Percentiles rank a stretch among this genome's conserved stretches.
Evolutionary conservation across 352 stramenopile genomes (phyloP).

Genomic region (Globisporangium echinulatum): DNA sequence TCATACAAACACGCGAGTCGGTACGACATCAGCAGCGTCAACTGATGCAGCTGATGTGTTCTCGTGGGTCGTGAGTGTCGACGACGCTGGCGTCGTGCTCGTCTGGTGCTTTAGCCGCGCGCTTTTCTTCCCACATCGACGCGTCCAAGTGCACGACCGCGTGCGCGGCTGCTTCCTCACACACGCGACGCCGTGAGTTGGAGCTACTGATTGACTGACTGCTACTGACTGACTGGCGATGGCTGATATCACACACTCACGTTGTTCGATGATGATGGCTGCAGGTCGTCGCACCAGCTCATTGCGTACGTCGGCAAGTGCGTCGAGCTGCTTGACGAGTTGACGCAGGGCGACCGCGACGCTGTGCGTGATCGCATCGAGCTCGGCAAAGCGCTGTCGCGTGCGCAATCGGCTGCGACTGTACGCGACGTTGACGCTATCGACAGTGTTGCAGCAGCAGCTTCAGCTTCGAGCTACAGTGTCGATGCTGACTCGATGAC

Average conservation of each 20-base stretch:
- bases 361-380: slow-evolving; percentile 20
- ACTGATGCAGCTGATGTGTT: slow-evolving; percentile 22
- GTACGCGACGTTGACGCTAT: background rate
- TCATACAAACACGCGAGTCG: slow-evolving; percentile 7
- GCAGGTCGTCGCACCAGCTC: slow-evolving; percentile 11
- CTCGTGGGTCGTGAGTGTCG: slow-evolving; percentile 50
- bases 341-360: slow-evolving; percentile 16
- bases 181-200: slow-evolving; percentile 4
- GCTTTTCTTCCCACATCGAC: slow-evolving; percentile 48
- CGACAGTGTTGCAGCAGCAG: background rate
- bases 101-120: slow-evolving; percentile 49
- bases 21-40: slow-evolving; percentile 5
- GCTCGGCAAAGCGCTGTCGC: slow-evolving; percentile 18
- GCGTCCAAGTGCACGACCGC: slow-evolving; percentile 30
- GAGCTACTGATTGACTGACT: background rate
- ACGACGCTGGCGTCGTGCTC: slow-evolving; percentile 33
- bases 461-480: background rate
- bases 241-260: background rate
- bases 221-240: background rate
- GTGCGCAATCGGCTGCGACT: slow-evolving; percentile 4
- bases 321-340: slow-evolving; percentile 27
- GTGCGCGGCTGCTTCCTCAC: slow-evolving; percentile 28
- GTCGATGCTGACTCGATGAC: background rate
- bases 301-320: slow-evolving; percentile 23
- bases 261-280: background rate